A percentile compares a stretch with the other conserved stretches of the same genome.
Evolutionary conservation across 1,284 basidiomycete genomes (phyloP).

Genomic region (Abortiporus biennis): DNA sequence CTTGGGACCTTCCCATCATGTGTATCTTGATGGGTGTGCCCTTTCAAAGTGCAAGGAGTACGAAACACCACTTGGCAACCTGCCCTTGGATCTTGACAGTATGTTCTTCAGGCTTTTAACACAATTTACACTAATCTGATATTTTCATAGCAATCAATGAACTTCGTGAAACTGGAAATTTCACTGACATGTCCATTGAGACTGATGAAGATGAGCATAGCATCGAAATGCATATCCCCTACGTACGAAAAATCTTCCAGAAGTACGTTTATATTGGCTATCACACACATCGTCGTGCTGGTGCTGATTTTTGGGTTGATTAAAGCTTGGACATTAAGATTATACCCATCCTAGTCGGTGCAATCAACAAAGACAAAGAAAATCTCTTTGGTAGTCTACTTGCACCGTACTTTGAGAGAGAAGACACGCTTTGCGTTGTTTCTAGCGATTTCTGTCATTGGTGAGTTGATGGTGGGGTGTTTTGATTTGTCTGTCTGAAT

Average conservation of each 20-base stretch:
- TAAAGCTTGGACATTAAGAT: constrained; percentile 64
- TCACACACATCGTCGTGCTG: neutral
- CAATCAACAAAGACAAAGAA: constrained; percentile 61
- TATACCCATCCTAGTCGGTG: constrained; percentile 90
- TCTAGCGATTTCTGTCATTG: constrained; percentile 99
- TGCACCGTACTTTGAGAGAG: constrained; percentile 72
- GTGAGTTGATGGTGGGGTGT: constrained; percentile 34
- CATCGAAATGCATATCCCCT: constrained; percentile 97
- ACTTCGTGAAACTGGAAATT: constrained; percentile 64
- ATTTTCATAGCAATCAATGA: constrained; percentile 57
- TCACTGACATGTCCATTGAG: constrained; percentile 58
- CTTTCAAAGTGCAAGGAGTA: constrained; percentile 75
- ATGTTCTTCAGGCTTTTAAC: constrained; percentile 22
- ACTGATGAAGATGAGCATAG: constrained; percentile 95
- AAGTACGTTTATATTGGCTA: constrained; percentile 60
- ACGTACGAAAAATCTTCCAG: constrained; percentile 83
- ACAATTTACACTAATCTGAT: neutral
- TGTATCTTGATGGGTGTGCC: constrained; percentile 85
- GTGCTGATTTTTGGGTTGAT: neutral
- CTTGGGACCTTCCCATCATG: constrained; percentile 93
- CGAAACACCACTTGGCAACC: constrained; percentile 81
- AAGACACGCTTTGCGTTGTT: constrained; percentile 83
- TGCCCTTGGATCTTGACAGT: constrained; percentile 80
- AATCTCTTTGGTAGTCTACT: constrained; percentile 63
- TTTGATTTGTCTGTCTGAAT: neutral